Evolutionary conservation across 176 grass and related monocot genomes (phyloP).

Genomic region (Eragrostis curvula): DNA sequence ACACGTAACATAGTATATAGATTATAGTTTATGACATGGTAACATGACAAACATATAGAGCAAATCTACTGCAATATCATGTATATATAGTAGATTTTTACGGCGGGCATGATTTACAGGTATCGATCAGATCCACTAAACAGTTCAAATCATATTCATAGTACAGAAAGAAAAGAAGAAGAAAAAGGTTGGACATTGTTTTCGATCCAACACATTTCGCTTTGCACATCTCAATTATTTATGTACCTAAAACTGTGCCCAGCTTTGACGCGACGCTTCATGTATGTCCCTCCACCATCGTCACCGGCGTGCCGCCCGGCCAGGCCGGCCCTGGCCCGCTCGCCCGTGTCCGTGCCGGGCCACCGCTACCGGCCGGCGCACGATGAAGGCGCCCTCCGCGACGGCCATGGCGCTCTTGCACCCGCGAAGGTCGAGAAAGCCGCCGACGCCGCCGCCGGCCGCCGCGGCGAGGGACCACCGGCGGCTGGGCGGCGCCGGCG

Average conservation of each 20-base stretch:
- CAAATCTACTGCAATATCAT: no score
- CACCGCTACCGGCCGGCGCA: constrained; percentile 58
- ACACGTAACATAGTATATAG: no score
- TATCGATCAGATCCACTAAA: constrained; percentile 18
- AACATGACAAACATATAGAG: no score
- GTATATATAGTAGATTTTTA: no score
- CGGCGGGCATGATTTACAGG: background rate
- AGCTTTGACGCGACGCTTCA: background rate
- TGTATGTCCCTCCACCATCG: background rate
- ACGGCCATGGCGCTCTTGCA: constrained; percentile 70
- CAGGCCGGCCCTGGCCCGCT: constrained; percentile 30
- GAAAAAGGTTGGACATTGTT: constrained; percentile 23
- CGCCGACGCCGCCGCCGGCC: constrained; percentile 32
- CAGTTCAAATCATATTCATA: background rate
- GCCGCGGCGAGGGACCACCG: constrained; percentile 25
- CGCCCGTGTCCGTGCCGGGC: background rate
- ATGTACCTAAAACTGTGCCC: constrained; percentile 52
- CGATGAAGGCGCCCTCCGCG: constrained; percentile 56
- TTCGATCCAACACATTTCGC: constrained; percentile 33
- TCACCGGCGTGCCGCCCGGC: constrained; percentile 44
- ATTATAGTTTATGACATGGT: no score
- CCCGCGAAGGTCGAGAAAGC: constrained; percentile 61
- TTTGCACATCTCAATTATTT: constrained; percentile 49
- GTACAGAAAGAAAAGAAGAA: background rate
- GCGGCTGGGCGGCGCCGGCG: background rate